Evolutionary conservation across 768 basidiomycete species (phyloP), one percentile per base, ranked within the genome.

Genomic region (Auricularia sp.): DNA sequence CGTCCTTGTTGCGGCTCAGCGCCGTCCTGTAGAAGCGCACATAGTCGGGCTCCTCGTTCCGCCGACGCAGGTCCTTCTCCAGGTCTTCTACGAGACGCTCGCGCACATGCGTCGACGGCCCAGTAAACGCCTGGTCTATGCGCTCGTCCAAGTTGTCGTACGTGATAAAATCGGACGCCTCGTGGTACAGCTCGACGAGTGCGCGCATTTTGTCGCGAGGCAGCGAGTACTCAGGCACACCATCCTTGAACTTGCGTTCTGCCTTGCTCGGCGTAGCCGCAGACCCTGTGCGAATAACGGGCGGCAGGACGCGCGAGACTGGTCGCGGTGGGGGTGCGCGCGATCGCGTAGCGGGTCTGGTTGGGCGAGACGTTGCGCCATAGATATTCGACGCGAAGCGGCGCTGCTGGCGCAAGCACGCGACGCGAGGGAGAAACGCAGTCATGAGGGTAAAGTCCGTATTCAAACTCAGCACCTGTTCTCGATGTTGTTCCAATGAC

Each of bases 141-240:
- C 76, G 77, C 23, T 79, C 70, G 21, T 82, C 79, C 36, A 93
- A 82, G 70, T 83, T 91, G 67, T 88, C 86, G 23, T 77, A 77
- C 11, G 89, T 89, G 67, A 93, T 81, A 77, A 88, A 90, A 2
- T 78, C 76, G 64, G 83, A 83, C 61, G 86, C 76, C 75, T 90
- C 84, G 77, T 93, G 90, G 77, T 91, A 92, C 62, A 92, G 81
- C 10, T 84, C 80, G 67, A 91, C 81, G 67, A 91, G 84, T 3
- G 88, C 86, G 65, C 87, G 87, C 77, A 90, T 78, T 75, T 77
- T 80, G 23, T 81, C 77, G 2, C 79, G 78, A 2, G 86, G 78
- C 3, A 87, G 79, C n/a, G 75, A 69, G 61, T 59, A 59, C 33
- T 29, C 7, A 6, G 47, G 47, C 47, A 51, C 39, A 14, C 39